A percentile compares a stretch with the other conserved stretches of the same genome.
phyloP scores from a whole-genome alignment of 306 rosid genomes.

The Cucumis hystrix region DNA sequence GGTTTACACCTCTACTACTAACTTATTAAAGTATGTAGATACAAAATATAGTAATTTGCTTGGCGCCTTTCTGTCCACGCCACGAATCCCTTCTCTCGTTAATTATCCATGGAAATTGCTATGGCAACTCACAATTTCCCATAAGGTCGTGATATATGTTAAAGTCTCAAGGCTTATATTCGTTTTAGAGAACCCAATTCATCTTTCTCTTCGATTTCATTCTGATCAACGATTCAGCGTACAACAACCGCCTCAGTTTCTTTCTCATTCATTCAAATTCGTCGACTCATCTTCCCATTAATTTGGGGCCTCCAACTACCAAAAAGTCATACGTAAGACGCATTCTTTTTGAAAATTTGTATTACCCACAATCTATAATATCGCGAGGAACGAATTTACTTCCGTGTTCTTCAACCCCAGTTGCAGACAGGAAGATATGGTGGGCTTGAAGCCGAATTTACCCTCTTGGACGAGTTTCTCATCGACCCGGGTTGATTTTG shows the following conservation, averaged over 20 bases:
- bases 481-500: constrained; percentile 29
- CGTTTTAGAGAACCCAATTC: not conserved
- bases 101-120: not conserved
- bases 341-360: not conserved
- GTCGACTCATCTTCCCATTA: not conserved
- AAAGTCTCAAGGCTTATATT: not conserved
- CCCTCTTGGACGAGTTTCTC: constrained; percentile 33
- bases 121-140: not conserved
- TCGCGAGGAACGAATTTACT: not conserved
- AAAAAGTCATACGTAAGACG: not conserved
- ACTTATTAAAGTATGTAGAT: too few species aligned
- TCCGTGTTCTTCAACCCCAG: not conserved
- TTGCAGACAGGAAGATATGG: constrained; percentile 14
- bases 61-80: constrained; percentile 46
- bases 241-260: not conserved
- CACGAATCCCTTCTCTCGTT: constrained; percentile 27
- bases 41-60: not conserved
- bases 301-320: not conserved
- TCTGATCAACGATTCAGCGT: not conserved
- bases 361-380: not conserved
- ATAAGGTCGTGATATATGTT: not conserved
- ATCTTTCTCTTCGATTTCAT: not conserved
- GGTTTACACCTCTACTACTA: too few species aligned
- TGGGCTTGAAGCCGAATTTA: constrained; percentile 21
- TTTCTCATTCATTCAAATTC: not conserved